Evolutionary conservation across 352 stramenopile genomes (phyloP), one percentile per base, ranked within the genome.

Genomic region (Phytophthora podocarpi): DNA sequence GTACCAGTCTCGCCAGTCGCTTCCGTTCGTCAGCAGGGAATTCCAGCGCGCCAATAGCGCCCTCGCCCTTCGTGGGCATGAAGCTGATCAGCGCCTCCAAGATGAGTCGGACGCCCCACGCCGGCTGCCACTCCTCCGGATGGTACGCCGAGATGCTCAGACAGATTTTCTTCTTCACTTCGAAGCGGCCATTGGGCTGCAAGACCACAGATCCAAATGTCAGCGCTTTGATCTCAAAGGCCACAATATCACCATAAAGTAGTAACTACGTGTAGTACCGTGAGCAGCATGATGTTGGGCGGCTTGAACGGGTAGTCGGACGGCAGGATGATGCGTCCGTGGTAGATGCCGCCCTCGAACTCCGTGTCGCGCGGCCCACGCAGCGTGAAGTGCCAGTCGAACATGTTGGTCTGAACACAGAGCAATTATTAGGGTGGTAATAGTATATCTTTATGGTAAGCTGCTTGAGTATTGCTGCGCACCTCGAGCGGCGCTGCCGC

Each of bases 51-150:
- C 87, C 87, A 47, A 96, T 95, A 4, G 87, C 87, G 10, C 87
- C 87, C 45, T 93, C 85, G 27, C 84, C 84, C 56, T 93, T 92
- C 3, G 85, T 92, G 9, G 96, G 97, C 62, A 99, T 95, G 70
- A 99, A 99, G 67, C 87, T 98, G 60, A 99, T 99, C 1, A 99
- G 74, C 34, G 97, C 97, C 67, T 99, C 96, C 27, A 99, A 73
- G 63, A 99, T 99, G 6, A 98, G 74, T 18, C 97, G 91, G 31
- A 99, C 95, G 39, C 84, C 84, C 82, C 95, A 99, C 5, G 91
- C 92, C 6, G 94, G 93, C 59, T 98, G 92, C 97, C 97, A 99
- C 60, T 99, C 84, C 70, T 99, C 97, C 0, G 97, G 97, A 74
- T 99, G 97, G 71, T 98, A 96, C 5, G 96, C 94, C 16, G 93